phyloP scores from a whole-genome alignment of 768 basidiomycete species.

The Hypholoma sublateritium region DNA sequence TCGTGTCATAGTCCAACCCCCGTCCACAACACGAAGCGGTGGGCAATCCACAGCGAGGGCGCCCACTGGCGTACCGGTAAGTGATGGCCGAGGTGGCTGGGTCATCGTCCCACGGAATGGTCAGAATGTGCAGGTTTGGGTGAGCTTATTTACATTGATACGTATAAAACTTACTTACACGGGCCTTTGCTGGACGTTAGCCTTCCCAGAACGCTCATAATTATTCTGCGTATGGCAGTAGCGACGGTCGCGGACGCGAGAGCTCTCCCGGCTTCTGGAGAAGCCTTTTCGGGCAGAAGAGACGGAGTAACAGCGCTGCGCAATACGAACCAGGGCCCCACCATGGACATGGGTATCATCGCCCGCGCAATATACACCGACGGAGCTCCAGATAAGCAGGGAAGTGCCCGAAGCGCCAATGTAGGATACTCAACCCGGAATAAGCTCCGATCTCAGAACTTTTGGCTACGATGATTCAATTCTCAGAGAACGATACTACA shows the following conservation, averaged over 20 bases:
- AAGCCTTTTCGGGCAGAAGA: not conserved
- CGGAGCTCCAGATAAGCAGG: not conserved
- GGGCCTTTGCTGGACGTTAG: not conserved
- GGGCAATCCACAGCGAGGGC: not conserved
- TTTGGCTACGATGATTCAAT: too few relatives aligned
- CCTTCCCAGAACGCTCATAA: not conserved
- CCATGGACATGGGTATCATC: not conserved
- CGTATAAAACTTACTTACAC: not conserved
- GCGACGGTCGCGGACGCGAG: not conserved
- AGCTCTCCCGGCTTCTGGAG: not conserved
- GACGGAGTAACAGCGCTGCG: not conserved
- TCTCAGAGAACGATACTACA: too few relatives aligned
- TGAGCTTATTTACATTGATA: not conserved
- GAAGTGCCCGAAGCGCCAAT: too few relatives aligned
- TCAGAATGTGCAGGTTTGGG: constrained; percentile 1
- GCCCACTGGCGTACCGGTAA: constrained; percentile 6
- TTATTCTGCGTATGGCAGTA: not conserved
- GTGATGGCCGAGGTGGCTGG: constrained; percentile 12
- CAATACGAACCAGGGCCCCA: not conserved
- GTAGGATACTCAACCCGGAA: too few relatives aligned
- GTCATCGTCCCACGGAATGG: constrained; percentile 2
- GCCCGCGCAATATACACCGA: not conserved
- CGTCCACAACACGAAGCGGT: not conserved
- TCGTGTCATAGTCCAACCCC: not conserved
- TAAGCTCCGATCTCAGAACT: too few relatives aligned